Base-by-base conservation (phyloP, 2,329 filamentous ascomycete genomes). In the Exophiala aquamarina region DNA sequence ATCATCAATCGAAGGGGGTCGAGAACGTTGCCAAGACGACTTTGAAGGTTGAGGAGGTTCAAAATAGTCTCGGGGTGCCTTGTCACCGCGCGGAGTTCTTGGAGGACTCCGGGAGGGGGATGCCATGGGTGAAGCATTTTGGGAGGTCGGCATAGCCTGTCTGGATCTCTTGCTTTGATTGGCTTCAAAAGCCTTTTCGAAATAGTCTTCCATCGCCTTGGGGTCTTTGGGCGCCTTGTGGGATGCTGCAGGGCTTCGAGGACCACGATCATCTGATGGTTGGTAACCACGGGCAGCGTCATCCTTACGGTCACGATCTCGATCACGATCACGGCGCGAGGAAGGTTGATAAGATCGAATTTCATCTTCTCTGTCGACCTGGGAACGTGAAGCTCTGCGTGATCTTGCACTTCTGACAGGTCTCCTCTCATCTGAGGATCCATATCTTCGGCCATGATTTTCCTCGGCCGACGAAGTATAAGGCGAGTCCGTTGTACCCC, bases 61-160 rank as follows among this genome's bases (percentile, higher is more conserved):
- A 33, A 50, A 56, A 37, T 54, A 54, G 34, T 55, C 51, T 36
- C 36, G 40, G 19, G 37, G 14, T 36, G 43, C 26, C 15, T 44
- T 44, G 15, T 60, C 55, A 23, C 23, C 42, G 10, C 49, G 46
- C 18, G 56, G 55, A 20, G 58, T 58, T 14, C 44, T 49, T 15
- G 58, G 55, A 13, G 61, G 60, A 41, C 58, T 63, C 10, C 41
- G 44, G 13, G 60, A 54, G 14, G 61, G 59, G 8, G 61, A 63
- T 3, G 38, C 41, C 23, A 52, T 32, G 3, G 60, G 59, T 15
- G 61, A 63, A 3, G 46, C 38, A 21, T 50, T 41, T 10, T 55
- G 52, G 13, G 59, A 53, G 8, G 49, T 44, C 5, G 35, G 34
- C 20, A 42, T 34, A 18, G 3, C 17, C 29, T 51, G 17, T 17